Conservation (phyloP, 768 basidiomycete species). For the Terana coerulea region DNA sequence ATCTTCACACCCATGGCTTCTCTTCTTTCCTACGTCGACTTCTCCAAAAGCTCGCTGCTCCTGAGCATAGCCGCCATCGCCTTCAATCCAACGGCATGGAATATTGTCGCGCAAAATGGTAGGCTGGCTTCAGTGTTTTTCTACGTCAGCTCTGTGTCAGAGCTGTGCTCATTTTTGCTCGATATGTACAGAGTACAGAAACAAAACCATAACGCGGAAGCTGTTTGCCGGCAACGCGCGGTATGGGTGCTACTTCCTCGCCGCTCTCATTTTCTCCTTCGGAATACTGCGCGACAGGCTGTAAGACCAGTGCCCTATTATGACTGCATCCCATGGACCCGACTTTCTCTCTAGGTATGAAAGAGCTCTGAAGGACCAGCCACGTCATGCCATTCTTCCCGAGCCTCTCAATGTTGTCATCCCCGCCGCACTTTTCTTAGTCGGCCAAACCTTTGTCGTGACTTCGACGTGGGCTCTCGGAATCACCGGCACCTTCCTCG, state of each 20-base stretch:
- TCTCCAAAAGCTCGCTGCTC: slow-evolving; percentile 60
- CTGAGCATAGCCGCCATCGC: slow-evolving; percentile 64
- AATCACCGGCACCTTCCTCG: slow-evolving; percentile 89
- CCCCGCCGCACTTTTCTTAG: slow-evolving; percentile 54
- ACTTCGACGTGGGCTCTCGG: slow-evolving; percentile 89
- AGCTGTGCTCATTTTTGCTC: no score
- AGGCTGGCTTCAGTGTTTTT: no score
- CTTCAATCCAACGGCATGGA: slow-evolving; percentile 97
- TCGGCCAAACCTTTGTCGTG: slow-evolving; percentile 84
- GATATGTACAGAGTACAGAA: slow-evolving; percentile 78
- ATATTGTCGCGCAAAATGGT: slow-evolving; percentile 92
- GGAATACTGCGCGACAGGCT: slow-evolving; percentile 84
- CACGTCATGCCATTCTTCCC: slow-evolving; percentile 60
- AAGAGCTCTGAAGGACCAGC: slow-evolving; percentile 73
- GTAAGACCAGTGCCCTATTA: slow-evolving; percentile 46
- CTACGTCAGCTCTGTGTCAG: no score
- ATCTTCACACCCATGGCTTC: slow-evolving; percentile 20
- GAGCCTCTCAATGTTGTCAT: slow-evolving; percentile 58
- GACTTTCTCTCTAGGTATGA: slow-evolving; percentile 53
- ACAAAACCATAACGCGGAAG: slow-evolving; percentile 79
- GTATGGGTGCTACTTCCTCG: slow-evolving; percentile 84
- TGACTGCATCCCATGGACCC: neutral
- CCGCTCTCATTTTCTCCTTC: slow-evolving; percentile 77
- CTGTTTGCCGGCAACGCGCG: slow-evolving; percentile 71
- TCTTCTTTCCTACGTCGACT: slow-evolving; percentile 44